Conservation (phyloP, 345 rosid species). For the Eutrema heterophyllum region DNA sequence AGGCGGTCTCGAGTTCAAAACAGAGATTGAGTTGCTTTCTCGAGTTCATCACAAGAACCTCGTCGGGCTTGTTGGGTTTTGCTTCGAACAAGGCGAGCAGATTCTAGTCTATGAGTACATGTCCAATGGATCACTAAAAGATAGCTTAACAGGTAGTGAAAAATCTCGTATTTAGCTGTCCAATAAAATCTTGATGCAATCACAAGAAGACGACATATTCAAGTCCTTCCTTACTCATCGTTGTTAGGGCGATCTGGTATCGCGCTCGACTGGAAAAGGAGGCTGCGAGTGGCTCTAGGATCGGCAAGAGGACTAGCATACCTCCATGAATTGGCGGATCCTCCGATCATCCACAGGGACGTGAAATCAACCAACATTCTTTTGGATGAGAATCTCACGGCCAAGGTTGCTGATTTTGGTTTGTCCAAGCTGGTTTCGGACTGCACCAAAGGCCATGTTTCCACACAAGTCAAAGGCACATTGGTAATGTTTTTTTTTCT, state of each 20-base stretch:
- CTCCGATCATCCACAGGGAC: conserved; percentile 95
- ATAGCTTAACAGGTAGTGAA: conserved; percentile 65
- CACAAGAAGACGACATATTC: no score
- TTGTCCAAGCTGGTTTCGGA: conserved; percentile 89
- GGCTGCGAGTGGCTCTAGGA: conserved; percentile 82
- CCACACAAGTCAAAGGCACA: conserved; percentile 99
- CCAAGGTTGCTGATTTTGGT: conserved; percentile 96
- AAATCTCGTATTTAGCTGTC: no score
- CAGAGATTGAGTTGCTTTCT: conserved; percentile 90
- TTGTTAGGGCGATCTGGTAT: conserved; percentile 61
- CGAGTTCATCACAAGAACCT: conserved; percentile 96
- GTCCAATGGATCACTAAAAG: conserved; percentile 80
- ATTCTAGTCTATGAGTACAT: conserved; percentile 83
- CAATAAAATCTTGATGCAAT: no score
- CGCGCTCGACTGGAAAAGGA: conserved; percentile 79
- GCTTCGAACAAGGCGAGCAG: conserved; percentile 88
- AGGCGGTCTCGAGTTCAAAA: conserved; percentile 92
- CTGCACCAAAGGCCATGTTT: conserved; percentile 89
- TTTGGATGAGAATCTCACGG: conserved; percentile 72
- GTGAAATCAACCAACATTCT: conserved; percentile 85
- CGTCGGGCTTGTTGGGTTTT: conserved; percentile 85
- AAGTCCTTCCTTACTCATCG: not conserved
- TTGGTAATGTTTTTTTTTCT: conserved; percentile 53
- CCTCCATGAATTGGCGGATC: conserved; percentile 92
- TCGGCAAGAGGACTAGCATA: conserved; percentile 91